Conservation (phyloP, 2,329 filamentous ascomycete genomes). For the Hypoxylon sp. region DNA sequence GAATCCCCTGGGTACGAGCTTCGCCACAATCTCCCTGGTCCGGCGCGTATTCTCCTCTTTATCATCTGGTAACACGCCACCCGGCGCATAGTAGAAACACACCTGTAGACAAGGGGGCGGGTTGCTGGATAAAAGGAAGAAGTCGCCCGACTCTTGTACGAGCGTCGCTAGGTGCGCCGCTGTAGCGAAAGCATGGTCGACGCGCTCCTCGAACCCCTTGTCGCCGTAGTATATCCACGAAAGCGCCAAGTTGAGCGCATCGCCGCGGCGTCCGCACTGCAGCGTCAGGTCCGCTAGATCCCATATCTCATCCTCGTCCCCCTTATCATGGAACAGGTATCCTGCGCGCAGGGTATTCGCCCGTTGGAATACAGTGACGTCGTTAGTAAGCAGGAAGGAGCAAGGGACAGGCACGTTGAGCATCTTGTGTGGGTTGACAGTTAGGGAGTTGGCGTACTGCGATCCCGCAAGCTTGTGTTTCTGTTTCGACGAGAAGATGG, state of each 20-base stretch:
- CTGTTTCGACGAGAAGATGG: slow-evolving; percentile 79
- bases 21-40: slow-evolving; percentile 65
- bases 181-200: slow-evolving; percentile 80
- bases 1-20: slow-evolving; percentile 67
- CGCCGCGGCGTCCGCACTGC: slow-evolving; percentile 90
- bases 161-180: slow-evolving; percentile 77
- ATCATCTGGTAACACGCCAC: slow-evolving; percentile 63
- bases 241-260: slow-evolving; percentile 88
- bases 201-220: slow-evolving; percentile 76
- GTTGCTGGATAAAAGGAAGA: slow-evolving; percentile 80
- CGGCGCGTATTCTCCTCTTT: slow-evolving; percentile 63
- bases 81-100: slow-evolving; percentile 88
- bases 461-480: slow-evolving; percentile 76
- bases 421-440: slow-evolving; percentile 98
- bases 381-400: slow-evolving; percentile 85
- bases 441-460: slow-evolving; percentile 83
- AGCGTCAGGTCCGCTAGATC: slow-evolving; percentile 94
- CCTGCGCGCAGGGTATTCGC: slow-evolving; percentile 91
- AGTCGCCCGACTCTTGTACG: slow-evolving; percentile 69
- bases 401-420: slow-evolving; percentile 91
- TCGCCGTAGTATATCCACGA: slow-evolving; percentile 92
- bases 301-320: slow-evolving; percentile 70
- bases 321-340: slow-evolving; percentile 81
- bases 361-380: slow-evolving; percentile 81
- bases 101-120: slow-evolving; percentile 92